phyloP scores from a whole-genome alignment of 441 rosid genomes.

The Eruca vesicaria region DNA sequence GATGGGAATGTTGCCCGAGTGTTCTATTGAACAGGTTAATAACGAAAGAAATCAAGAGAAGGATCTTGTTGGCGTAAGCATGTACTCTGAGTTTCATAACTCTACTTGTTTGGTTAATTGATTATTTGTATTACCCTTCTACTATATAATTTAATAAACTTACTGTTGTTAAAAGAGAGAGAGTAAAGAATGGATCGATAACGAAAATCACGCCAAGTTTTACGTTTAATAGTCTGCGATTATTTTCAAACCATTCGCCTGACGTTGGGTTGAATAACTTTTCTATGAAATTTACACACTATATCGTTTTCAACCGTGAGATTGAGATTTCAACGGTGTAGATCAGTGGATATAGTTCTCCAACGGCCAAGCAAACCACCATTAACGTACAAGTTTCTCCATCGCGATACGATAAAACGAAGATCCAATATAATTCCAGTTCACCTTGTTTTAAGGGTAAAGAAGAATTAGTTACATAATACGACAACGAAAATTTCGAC shows the following conservation, averaged over 20 bases:
- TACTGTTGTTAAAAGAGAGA: too few species aligned
- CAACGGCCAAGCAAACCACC: conserved; percentile 18
- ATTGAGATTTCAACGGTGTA: not conserved
- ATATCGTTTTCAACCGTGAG: conserved; percentile 8
- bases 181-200: not conserved
- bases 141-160: too few species aligned
- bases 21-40: not conserved
- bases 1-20: not conserved
- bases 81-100: too few species aligned
- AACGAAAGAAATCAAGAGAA: not conserved
- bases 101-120: too few species aligned
- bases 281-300: not conserved
- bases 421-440: not conserved
- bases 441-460: conserved; percentile 14
- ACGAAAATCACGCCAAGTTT: conserved; percentile 18
- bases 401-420: conserved; percentile 1
- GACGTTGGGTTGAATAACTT: not conserved
- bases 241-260: conserved; percentile 3
- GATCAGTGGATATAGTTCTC: not conserved
- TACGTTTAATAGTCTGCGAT: not conserved
- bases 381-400: not conserved
- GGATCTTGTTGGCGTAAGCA: too few species aligned
- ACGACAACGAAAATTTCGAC: too few species aligned
- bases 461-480: not conserved
- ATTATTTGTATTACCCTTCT: too few species aligned